These are phyloP conservation scores for Hymenoscyphus fructigenus DNA, from an alignment of 2,329 filamentous ascomycete genomes.

Conservation along the genomic window DNA sequence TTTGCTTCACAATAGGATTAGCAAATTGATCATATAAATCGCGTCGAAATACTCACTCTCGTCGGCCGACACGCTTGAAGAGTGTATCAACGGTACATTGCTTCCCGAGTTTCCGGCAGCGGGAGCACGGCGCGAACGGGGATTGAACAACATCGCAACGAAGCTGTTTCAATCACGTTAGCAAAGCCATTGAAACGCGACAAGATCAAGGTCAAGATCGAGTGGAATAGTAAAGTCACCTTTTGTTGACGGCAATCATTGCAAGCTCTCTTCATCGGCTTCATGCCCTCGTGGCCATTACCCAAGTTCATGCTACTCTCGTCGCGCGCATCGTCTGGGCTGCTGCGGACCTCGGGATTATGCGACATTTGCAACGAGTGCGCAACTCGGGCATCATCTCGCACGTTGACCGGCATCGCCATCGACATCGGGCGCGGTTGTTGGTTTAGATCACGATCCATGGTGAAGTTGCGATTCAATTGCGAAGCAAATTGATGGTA, in stretches of 20 bases:
- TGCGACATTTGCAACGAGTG: neutral
- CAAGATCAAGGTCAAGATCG: neutral
- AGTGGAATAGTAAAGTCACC: neutral
- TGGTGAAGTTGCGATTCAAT: neutral
- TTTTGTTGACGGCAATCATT: slow-evolving; percentile 16
- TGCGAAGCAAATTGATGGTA: neutral
- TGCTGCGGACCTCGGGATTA: slow-evolving; percentile 1
- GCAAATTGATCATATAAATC: neutral
- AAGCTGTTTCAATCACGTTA: slow-evolving; percentile 4
- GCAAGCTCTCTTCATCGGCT: slow-evolving; percentile 14
- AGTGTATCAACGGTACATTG: slow-evolving; percentile 11
- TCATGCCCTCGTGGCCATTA: slow-evolving; percentile 8
- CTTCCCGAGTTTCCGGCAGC: slow-evolving; percentile 12
- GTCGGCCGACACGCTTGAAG: slow-evolving; percentile 64
- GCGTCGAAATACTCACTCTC: slow-evolving; percentile 31
- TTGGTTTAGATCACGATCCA: neutral
- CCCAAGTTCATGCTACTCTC: slow-evolving; percentile 3
- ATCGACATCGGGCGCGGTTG: neutral
- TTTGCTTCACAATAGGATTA: slow-evolving; percentile 43
- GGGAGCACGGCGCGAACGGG: slow-evolving; percentile 13
- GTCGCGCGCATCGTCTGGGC: neutral
- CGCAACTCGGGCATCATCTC: slow-evolving; percentile 1
- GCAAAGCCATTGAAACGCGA: neutral
- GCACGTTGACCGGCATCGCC: neutral
- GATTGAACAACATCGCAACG: slow-evolving; percentile 16